Evolutionary conservation across 2,329 filamentous ascomycete species (phyloP), one percentile per base, ranked within the genome.

Genomic region (Claviceps sp.): DNA sequence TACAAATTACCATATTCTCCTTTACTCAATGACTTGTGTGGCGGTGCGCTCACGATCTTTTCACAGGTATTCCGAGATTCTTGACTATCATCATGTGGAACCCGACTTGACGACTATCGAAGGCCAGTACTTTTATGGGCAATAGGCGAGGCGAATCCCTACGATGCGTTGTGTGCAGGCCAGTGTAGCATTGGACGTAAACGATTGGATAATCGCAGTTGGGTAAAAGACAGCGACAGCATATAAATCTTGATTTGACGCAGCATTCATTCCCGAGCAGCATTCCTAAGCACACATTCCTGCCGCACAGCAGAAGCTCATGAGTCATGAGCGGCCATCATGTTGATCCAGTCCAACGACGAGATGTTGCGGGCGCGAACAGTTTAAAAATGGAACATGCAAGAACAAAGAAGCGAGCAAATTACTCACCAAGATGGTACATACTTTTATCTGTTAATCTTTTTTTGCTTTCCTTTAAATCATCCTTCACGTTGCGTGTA

Each of bases 61-160:
- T 9, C n/a, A 6, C n/a, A 95, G 90, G 89, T 97, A 97, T 76
- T 95, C 90, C 50, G 91, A 97, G 70, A 97, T 98, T 62, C 84
- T 97, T 62, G 90, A 97, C 70, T 97, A 96, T 71, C 93, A 97
- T 73, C 96, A 97, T 65, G 85, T 95, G 57, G 89, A 95, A 55
- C 70, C 75, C 45, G 64, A 63, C 47, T 58, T 59, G 37, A 62
- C 63, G 24, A 59, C 63, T 56, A 69, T 72, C 60, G 72, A 72
- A 16, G 66, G 66, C 24, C 64, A 58, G 49, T 66, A 61, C 46
- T 68, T 66, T 56, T 61, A 65, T 51, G 65, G 63, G 49, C 64
- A 68, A 63, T 68, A 65, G 56, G 61, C 42, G 43, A 51, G 56
- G 60, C 40, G 43, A 51, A 26, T 6, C 20, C 11, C 18, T 2